Conservation (phyloP, 1,284 basidiomycete genomes). For the Laetiporus sulphureus region DNA sequence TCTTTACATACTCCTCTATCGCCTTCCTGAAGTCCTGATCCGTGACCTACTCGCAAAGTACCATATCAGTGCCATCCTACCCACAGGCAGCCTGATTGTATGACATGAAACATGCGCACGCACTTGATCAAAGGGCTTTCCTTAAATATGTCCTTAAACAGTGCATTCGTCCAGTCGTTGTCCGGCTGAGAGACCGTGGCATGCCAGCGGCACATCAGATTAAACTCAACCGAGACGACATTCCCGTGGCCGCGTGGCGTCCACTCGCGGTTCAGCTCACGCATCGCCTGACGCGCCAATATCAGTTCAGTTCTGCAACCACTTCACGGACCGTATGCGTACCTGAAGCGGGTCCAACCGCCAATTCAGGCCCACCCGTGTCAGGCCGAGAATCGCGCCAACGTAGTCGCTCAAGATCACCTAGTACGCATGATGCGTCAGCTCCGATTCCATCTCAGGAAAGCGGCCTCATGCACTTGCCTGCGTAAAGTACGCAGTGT, state of each 20-base stretch:
- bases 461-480: too few relatives aligned
- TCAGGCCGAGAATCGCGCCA: slow-evolving; percentile 59
- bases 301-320: neutral
- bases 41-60: slow-evolving; percentile 31
- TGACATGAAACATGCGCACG: too few relatives aligned
- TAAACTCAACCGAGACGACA: slow-evolving; percentile 68
- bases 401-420: slow-evolving; percentile 70
- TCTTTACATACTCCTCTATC: slow-evolving; percentile 17
- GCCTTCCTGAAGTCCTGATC: slow-evolving; percentile 35
- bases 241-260: slow-evolving; percentile 65
- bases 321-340: slow-evolving; percentile 9
- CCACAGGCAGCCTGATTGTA: neutral
- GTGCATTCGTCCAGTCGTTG: slow-evolving; percentile 48
- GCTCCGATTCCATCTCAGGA: too few relatives aligned
- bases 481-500: slow-evolving; percentile 54
- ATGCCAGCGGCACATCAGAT: slow-evolving; percentile 73
- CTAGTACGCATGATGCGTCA: too few relatives aligned
- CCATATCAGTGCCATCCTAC: too few relatives aligned
- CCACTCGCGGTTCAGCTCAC: slow-evolving; percentile 37
- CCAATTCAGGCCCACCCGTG: slow-evolving; percentile 53
- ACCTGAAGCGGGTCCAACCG: slow-evolving; percentile 58
- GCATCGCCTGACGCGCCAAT: slow-evolving; percentile 38
- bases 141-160: slow-evolving; percentile 11
- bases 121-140: slow-evolving; percentile 11
- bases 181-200: slow-evolving; percentile 56